Percentiles rank a stretch among this genome's conserved stretches.
Conservation (phyloP, 306 rosid genomes). For the Prunus padus region DNA sequence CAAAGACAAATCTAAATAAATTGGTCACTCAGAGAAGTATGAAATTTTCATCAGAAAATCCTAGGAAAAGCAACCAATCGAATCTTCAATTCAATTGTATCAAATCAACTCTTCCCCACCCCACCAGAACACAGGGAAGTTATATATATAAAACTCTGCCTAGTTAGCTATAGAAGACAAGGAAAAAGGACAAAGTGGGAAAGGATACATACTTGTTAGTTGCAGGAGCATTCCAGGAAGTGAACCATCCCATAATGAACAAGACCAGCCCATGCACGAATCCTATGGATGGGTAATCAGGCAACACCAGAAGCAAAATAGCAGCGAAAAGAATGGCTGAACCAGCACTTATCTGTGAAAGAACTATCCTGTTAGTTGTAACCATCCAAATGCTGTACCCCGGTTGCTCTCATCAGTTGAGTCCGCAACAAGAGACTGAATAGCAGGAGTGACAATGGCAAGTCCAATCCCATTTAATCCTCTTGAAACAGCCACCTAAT, state of each 20-base stretch:
- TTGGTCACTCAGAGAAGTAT: not conserved
- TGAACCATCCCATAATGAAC: constrained; percentile 65
- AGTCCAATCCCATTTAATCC: constrained; percentile 91
- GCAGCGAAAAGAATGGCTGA: constrained; percentile 75
- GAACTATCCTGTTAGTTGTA: constrained; percentile 60
- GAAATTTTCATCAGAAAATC: not conserved
- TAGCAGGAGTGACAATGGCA: constrained; percentile 78
- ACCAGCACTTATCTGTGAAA: constrained; percentile 79
- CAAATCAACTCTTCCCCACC: not conserved
- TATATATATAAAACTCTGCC: not conserved
- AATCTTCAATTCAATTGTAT: not conserved
- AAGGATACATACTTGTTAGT: constrained; percentile 65
- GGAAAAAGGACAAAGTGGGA: not conserved
- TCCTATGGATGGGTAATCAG: constrained; percentile 60
- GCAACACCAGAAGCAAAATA: constrained; percentile 59
- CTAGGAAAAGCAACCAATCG: no score
- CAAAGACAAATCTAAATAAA: not conserved
- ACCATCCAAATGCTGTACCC: constrained; percentile 83
- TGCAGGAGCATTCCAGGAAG: constrained; percentile 70
- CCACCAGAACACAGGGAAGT: not conserved
- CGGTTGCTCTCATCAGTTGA: constrained; percentile 74
- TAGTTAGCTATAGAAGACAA: not conserved
- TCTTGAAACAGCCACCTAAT: constrained; percentile 83
- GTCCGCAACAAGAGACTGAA: constrained; percentile 78
- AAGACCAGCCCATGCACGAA: constrained; percentile 63